Conservation (phyloP, 2,329 filamentous ascomycete genomes). For the Fusarium drepaniforme region DNA sequence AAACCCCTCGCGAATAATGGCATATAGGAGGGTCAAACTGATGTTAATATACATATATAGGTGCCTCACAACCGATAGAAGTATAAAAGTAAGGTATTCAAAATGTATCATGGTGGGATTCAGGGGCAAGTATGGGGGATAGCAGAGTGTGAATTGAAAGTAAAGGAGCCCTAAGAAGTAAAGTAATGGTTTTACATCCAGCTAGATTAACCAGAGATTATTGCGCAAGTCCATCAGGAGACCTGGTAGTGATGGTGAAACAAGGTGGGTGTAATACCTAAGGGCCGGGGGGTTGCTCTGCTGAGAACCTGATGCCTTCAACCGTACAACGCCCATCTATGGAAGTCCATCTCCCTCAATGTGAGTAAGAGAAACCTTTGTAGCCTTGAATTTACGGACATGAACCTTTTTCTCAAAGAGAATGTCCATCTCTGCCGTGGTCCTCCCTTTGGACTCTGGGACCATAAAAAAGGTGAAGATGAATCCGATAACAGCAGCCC, state of each 20-base stretch:
- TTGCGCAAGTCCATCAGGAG: background rate
- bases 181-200: background rate
- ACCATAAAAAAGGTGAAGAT: slow-evolving; percentile 64
- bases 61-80: background rate
- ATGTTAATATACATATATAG: background rate
- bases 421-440: slow-evolving; percentile 66
- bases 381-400: slow-evolving; percentile 54
- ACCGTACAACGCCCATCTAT: background rate
- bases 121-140: background rate
- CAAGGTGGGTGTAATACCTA: background rate
- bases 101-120: background rate
- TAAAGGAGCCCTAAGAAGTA: background rate
- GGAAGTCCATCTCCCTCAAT: background rate
- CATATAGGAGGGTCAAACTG: background rate
- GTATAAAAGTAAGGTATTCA: background rate
- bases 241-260: background rate
- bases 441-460: slow-evolving; percentile 65
- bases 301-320: background rate
- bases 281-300: too few species aligned
- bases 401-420: slow-evolving; percentile 60
- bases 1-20: background rate
- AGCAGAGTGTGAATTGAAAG: background rate
- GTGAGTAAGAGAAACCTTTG: slow-evolving; percentile 31
- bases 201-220: background rate
- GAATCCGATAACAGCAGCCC: slow-evolving; percentile 56